Evolutionary conservation across 805 yeast species (phyloP), one percentile per base, ranked within the genome.

Genomic region (Teunomyces atbi): DNA sequence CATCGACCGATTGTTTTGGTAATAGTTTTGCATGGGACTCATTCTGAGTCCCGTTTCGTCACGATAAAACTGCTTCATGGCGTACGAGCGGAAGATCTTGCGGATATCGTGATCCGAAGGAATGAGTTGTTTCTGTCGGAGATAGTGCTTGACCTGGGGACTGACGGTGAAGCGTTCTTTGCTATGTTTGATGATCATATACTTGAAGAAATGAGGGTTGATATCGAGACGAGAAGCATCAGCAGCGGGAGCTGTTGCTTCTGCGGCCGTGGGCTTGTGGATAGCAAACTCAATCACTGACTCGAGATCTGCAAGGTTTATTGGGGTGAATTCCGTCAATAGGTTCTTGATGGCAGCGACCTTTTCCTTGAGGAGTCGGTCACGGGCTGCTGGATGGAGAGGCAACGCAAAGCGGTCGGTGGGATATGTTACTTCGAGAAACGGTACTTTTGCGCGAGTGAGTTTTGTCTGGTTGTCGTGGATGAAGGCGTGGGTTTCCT

Each of bases 351-450:
- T 49, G 11, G 57, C 42, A 7, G 53, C 59, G 7, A 71, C 49
- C 30, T 62, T 58, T 18, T 46, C 46, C 19, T 53, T 54, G 19
- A 70, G 53, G n/a, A 57, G 46, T 28, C 54, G 49, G 45, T 70
- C 67, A 33, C 69, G 46, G 18, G 52, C 51, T 3, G 56, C 53
- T 10, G 62, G 59, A 44, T 68, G 63, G 3, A 59, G 44, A 1
- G 76, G 74, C 5, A 53, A 45, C 1, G 69, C 75, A 39, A 51
- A 59, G 27, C 64, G 50, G 33, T 59, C 60, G 3, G 70, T 57
- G 20, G 64, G 62, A 42, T 64, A 69, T 2, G 60, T 29, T 3
- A 62, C 69, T 39, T 69, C 74, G 12, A 71, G 51, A 4, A 63
- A 59, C 3, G 49, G 59, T 1, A 69, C 45, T 42, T 69, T 66